Conservation (phyloP, 1,284 basidiomycete species). For the Macrocystidia cucumis region DNA sequence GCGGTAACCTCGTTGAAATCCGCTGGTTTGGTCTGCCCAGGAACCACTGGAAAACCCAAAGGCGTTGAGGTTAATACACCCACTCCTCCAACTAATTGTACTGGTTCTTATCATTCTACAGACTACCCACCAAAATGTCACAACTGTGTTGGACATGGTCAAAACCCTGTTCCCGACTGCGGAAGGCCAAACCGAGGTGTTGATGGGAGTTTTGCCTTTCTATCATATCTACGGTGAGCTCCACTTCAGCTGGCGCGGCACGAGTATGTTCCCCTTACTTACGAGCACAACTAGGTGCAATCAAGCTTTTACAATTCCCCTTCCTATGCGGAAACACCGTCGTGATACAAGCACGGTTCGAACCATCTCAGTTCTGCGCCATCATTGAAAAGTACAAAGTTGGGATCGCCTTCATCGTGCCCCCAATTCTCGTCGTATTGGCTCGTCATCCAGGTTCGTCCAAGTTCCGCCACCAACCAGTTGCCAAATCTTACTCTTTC, state of each 20-base stretch:
- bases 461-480: neutral
- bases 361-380: conserved; percentile 63
- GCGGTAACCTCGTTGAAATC: conserved; percentile 2
- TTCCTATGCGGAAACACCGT: conserved; percentile 50
- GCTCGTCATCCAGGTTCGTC: conserved; percentile 52
- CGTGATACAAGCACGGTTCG: conserved; percentile 68
- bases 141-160: conserved; percentile 38
- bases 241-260: neutral
- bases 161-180: conserved; percentile 29
- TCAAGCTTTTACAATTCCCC: conserved; percentile 56
- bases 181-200: conserved; percentile 30
- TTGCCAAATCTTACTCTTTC: neutral
- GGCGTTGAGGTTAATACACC: conserved; percentile 36
- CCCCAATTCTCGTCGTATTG: conserved; percentile 76
- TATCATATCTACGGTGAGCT: conserved; percentile 49
- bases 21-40: conserved; percentile 15
- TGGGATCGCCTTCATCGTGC: conserved; percentile 65
- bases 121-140: conserved; percentile 64
- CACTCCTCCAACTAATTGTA: conserved; percentile 1
- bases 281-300: conserved; percentile 27
- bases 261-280: neutral
- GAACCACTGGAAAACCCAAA: conserved; percentile 58
- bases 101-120: conserved; percentile 13
- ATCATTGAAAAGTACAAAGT: conserved; percentile 61
- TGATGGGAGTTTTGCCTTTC: conserved; percentile 57